Evolutionary conservation across 176 grass and related monocot genomes (phyloP).

Genomic region (Melocanna baccifera): DNA sequence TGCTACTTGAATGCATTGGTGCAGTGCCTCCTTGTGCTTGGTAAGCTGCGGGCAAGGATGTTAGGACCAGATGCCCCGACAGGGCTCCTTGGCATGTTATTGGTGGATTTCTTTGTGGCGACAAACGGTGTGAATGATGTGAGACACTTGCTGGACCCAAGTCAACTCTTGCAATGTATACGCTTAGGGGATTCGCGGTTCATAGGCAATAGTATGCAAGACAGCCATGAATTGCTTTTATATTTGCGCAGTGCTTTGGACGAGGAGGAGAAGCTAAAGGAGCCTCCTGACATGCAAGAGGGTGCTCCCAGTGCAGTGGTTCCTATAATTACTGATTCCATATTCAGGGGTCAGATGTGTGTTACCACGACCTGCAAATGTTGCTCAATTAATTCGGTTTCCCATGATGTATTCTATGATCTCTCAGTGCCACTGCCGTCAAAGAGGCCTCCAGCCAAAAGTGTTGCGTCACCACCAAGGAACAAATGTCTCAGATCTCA

Average conservation of each 20-base stretch:
- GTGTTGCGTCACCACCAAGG: constrained; percentile 12
- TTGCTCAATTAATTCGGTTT: constrained; percentile 37
- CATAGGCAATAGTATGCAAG: constrained; percentile 27
- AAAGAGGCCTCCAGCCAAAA: constrained; percentile 36
- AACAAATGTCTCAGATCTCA: constrained; percentile 26
- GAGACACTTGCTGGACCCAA: constrained; percentile 31
- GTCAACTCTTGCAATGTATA: constrained; percentile 39
- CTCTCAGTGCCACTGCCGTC: constrained; percentile 58
- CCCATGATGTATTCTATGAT: constrained; percentile 31
- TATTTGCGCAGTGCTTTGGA: constrained; percentile 40
- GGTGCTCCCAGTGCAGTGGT: not conserved
- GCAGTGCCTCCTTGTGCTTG: constrained; percentile 78
- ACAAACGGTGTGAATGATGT: constrained; percentile 26
- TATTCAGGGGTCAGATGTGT: constrained; percentile 46
- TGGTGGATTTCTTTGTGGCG: constrained; percentile 56
- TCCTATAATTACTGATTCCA: constrained; percentile 38
- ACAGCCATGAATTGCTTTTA: constrained; percentile 70
- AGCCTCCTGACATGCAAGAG: not conserved
- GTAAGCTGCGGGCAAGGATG: constrained; percentile 47
- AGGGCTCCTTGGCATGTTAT: constrained; percentile 33
- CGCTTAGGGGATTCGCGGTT: constrained; percentile 23
- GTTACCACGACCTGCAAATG: constrained; percentile 41
- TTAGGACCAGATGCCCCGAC: constrained; percentile 26
- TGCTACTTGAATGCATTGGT: constrained; percentile 77
- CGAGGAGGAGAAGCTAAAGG: constrained; percentile 34